Evolutionary conservation across 805 yeast species (phyloP), one percentile per base, ranked within the genome.

Genomic region (Ascoidea asiatica): DNA sequence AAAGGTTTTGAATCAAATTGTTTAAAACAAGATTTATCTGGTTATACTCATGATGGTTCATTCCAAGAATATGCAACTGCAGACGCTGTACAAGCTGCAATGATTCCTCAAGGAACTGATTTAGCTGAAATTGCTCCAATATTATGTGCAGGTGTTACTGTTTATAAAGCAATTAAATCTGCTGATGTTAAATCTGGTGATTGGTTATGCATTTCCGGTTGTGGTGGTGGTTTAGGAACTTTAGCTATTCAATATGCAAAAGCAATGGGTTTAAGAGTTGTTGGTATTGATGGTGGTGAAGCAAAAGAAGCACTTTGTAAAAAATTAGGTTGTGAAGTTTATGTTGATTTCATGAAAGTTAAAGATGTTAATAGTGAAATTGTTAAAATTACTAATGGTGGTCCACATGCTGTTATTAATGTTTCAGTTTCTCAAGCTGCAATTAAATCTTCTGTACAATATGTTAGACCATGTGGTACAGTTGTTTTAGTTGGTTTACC

Each of bases 141-240:
- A 55, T 65, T 77, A 60, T 77, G 82, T 66, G 80, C 79, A 41
- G 80, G 80, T 65, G 70, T 77, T 54, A 77, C 82, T 43, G 82
- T 75, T 41, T 77, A 75, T 73, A 76, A 76, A 65, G 81, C 81
- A 8, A 65, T 77, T 56, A 77, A 77, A 65, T 69, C 77, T 43
- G 80, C 82, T 43, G 60, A 66, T 44, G 57, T 72, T 46, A 49
- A 50, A 42, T 68, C 87, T 20, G 88, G 89, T 58, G 77, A 81
- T 62, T 80, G 81, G 81, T 82, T 79, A 52, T 75, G 77, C 49
- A 67, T 81, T 48, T 77, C 86, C 46, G 89, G 89, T 67, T 86
- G 86, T 50, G 84, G 77, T 62, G 88, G 88, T 62, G 88, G 89
- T 59, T 72, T 81, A 62, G 89, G 88, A 58, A 67, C 85, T 38